Percentiles rank a stretch among this genome's conserved stretches.
phyloP scores from a whole-genome alignment of 371 early-diverging fungal species.

The Rhizopus stolonifer region DNA sequence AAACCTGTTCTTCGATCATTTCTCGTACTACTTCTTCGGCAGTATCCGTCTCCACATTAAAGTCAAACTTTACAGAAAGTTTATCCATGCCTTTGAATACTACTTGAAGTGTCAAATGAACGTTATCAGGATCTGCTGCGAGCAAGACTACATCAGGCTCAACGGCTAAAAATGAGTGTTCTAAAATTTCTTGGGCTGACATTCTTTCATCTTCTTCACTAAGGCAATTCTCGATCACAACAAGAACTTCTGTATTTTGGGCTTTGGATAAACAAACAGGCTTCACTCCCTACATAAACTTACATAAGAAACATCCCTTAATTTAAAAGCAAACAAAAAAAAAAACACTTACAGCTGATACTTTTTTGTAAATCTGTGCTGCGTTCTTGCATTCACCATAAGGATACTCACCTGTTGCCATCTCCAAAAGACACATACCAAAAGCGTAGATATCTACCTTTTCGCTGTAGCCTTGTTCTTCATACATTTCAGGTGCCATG shows the following conservation, averaged over 20 bases:
- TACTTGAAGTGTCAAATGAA: constrained; percentile 72
- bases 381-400: constrained; percentile 88
- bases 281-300: constrained; percentile 66
- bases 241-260: constrained; percentile 69
- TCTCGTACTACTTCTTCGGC: constrained; percentile 90
- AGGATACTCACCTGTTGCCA: constrained; percentile 89
- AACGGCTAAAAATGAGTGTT: constrained; percentile 79
- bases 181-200: constrained; percentile 75
- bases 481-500: constrained; percentile 96
- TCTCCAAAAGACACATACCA: constrained; percentile 91
- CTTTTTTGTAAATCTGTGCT: constrained; percentile 85
- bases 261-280: constrained; percentile 77
- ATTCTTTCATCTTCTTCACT: constrained; percentile 62
- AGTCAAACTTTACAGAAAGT: constrained; percentile 86
- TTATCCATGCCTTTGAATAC: constrained; percentile 82
- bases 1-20: constrained; percentile 85
- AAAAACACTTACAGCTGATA: constrained; percentile 52
- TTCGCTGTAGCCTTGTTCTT: constrained; percentile 86
- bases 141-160: constrained; percentile 77
- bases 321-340: neutral
- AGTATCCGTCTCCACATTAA: constrained; percentile 84
- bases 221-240: constrained; percentile 78
- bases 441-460: constrained; percentile 93
- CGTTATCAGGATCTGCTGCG: constrained; percentile 60
- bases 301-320: neutral